A percentile compares a stretch with the other conserved stretches of the same genome.
Evolutionary conservation across 371 early-diverging fungal species (phyloP).

Genomic region (Funneliformis caledonium): DNA sequence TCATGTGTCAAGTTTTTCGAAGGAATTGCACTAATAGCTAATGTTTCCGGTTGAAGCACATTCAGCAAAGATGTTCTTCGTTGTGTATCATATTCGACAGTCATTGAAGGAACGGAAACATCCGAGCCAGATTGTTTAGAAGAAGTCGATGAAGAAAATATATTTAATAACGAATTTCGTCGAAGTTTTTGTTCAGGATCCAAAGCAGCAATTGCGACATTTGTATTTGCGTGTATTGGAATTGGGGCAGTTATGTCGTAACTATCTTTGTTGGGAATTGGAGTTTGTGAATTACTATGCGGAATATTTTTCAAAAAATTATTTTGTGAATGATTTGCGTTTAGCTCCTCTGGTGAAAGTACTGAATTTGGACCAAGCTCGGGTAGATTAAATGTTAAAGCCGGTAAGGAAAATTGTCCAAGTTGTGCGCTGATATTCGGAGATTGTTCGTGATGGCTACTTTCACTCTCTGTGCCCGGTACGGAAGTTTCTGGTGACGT

Average conservation of each 20-base stretch:
- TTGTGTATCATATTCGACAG: background rate
- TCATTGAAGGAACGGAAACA: background rate
- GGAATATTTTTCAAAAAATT: background rate
- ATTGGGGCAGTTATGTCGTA: conserved; percentile 10
- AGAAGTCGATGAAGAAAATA: conserved; percentile 26
- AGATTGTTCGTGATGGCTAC: conserved; percentile 15
- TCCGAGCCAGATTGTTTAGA: background rate
- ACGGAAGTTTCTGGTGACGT: conserved; percentile 29
- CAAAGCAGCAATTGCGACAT: conserved; percentile 13
- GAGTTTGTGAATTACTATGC: background rate
- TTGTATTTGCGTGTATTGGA: conserved; percentile 13
- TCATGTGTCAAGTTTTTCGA: background rate
- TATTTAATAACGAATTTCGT: conserved; percentile 26
- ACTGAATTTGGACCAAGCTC: too few species aligned
- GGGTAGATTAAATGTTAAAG: background rate
- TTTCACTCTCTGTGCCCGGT: conserved; percentile 31
- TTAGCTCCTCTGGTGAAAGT: background rate
- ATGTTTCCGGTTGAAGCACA: conserved; percentile 28
- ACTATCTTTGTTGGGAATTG: background rate
- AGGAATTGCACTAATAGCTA: background rate
- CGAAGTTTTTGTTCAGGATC: conserved; percentile 35
- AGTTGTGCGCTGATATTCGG: background rate
- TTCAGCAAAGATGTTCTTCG: conserved; percentile 31
- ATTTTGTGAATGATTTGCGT: background rate
- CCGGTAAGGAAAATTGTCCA: background rate